These are phyloP conservation scores for Coemansia sp. DNA, from an alignment of 192 early-diverging fungal genomes.

Conservation along the genomic window DNA sequence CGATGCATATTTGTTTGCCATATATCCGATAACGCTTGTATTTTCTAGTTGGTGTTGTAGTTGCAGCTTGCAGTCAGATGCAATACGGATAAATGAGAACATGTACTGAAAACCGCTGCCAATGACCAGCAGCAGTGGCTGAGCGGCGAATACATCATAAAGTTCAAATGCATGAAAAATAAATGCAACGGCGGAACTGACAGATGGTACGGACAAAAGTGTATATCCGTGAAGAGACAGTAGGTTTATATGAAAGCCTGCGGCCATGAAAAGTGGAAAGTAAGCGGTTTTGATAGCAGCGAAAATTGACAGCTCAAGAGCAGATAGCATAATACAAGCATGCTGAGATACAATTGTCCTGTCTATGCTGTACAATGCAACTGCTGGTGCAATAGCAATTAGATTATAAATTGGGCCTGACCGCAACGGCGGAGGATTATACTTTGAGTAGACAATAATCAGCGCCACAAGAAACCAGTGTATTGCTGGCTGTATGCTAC, in stretches of 20 bases:
- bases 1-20: neutral
- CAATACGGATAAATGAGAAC: neutral
- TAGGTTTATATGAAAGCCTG: conserved; percentile 1
- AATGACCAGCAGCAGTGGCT: neutral
- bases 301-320: neutral
- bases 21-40: neutral
- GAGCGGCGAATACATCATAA: neutral
- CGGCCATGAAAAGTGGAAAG: neutral
- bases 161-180: neutral
- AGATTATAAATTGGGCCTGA: neutral
- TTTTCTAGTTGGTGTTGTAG: neutral
- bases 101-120: neutral
- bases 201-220: neutral
- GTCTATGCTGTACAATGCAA: neutral
- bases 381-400: neutral
- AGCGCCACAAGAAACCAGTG: neutral
- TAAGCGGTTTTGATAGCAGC: neutral
- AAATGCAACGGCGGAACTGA: neutral
- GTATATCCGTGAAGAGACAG: neutral
- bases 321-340: neutral
- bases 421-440: neutral
- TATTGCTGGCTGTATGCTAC: conserved; percentile 1
- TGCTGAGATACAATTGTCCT: neutral
- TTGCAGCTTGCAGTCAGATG: neutral
- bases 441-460: neutral